phyloP scores from a whole-genome alignment of 176 grass and related monocot genomes.

The Leersia perrieri region DNA sequence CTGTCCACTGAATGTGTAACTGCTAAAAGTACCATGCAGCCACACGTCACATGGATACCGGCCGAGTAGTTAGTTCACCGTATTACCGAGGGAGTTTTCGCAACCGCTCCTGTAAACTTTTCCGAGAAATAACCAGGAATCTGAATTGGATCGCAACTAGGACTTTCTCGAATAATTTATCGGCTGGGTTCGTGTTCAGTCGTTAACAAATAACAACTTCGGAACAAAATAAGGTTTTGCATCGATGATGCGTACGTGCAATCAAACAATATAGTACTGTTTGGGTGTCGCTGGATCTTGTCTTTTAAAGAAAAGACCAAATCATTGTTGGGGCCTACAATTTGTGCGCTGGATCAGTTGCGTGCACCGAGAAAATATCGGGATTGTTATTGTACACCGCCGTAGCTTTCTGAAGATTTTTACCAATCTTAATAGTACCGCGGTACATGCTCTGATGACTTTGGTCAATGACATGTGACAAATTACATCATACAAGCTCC shows the following conservation, averaged over 20 bases:
- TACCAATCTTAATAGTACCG: background rate
- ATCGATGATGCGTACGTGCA: background rate
- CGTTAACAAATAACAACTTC: background rate
- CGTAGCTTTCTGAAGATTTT: background rate
- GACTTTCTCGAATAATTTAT: background rate
- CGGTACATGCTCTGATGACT: background rate
- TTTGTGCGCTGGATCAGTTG: background rate
- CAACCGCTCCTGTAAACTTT: background rate
- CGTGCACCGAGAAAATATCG: background rate
- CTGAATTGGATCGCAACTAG: background rate
- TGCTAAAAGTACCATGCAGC: slow-evolving; percentile 11
- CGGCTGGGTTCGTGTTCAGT: background rate
- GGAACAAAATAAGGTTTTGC: background rate
- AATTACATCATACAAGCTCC: background rate
- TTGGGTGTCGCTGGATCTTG: slow-evolving; percentile 3
- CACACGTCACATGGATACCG: background rate
- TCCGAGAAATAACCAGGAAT: background rate
- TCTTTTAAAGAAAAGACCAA: slow-evolving; percentile 28
- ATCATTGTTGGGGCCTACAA: background rate
- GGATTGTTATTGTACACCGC: background rate
- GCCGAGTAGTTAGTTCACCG: background rate
- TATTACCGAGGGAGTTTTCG: background rate
- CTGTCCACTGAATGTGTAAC: background rate
- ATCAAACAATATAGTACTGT: background rate
- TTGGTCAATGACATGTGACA: background rate